phyloP scores from a whole-genome alignment of 2,329 filamentous ascomycete genomes.

The Aspergillus pseudoterreus region DNA sequence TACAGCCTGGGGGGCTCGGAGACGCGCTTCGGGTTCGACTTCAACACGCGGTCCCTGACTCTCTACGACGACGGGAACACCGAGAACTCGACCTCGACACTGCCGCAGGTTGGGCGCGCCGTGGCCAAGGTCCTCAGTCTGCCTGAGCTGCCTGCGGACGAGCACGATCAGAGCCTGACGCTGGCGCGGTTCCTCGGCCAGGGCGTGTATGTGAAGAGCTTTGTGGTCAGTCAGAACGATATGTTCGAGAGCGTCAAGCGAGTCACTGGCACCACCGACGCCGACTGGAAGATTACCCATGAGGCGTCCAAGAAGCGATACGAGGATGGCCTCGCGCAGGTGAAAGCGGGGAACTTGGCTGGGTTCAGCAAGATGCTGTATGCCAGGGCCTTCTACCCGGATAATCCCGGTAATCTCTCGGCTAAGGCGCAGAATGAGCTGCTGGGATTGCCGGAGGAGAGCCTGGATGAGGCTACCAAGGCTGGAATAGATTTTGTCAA shows the following conservation, averaged over 20 bases:
- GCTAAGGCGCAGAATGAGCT: conserved; percentile 49
- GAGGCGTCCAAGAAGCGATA: conserved; percentile 49
- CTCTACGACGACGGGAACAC: conserved; percentile 57
- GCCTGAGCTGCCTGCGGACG: conserved; percentile 38
- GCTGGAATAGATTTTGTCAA: too few relatives aligned
- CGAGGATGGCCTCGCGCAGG: conserved; percentile 42
- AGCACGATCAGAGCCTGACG: conserved; percentile 33
- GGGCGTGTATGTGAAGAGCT: conserved; percentile 53
- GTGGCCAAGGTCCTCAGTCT: conserved; percentile 52
- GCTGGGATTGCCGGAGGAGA: conserved; percentile 57
- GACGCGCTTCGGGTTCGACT: conserved; percentile 48
- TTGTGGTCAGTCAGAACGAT: conserved; percentile 58
- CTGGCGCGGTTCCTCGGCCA: conserved; percentile 49
- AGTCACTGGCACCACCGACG: conserved; percentile 54
- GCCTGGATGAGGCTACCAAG: conserved; percentile 53
- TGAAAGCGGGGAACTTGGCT: conserved; percentile 42
- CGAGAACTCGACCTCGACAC: conserved; percentile 57
- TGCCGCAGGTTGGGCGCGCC: conserved; percentile 53
- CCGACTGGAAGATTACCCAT: conserved; percentile 57
- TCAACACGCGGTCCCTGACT: conserved; percentile 40
- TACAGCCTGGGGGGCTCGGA: conserved; percentile 42
- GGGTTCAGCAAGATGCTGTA: conserved; percentile 55
- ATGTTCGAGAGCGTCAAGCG: conserved; percentile 61
- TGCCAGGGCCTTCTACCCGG: conserved; percentile 49
- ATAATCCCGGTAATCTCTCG: conserved; percentile 41